phyloP scores from a whole-genome alignment of 192 early-diverging fungal genomes.

The Spizellomyces sp. region DNA sequence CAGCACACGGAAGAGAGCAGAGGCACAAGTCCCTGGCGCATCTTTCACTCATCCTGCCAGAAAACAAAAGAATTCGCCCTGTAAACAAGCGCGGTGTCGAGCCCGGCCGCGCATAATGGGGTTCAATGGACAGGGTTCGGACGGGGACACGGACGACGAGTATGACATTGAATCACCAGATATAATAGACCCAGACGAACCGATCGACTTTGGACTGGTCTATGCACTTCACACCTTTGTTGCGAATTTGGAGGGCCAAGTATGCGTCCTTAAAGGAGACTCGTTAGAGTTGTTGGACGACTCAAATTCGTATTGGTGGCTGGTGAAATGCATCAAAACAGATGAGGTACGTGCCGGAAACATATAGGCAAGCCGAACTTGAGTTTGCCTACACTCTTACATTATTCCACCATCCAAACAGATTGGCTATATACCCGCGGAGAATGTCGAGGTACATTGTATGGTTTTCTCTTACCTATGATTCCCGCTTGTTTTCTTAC shows the following conservation, averaged over 20 bases:
- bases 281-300: slow-evolving; percentile 81
- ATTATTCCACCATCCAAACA: slow-evolving; percentile 14
- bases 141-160: slow-evolving; percentile 3
- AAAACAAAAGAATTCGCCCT: too few relatives aligned
- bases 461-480: slow-evolving; percentile 13
- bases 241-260: slow-evolving; percentile 82
- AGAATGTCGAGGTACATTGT: slow-evolving; percentile 68
- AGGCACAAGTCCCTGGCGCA: too few relatives aligned
- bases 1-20: too few relatives aligned
- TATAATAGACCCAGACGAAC: slow-evolving; percentile 31
- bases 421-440: slow-evolving; percentile 88
- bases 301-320: slow-evolving; percentile 82
- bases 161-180: slow-evolving; percentile 25
- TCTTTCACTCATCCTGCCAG: too few relatives aligned
- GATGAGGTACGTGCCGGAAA: slow-evolving; percentile 48
- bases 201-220: slow-evolving; percentile 75
- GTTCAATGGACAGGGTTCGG: too few relatives aligned
- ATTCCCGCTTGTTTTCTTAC: neutral
- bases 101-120: too few relatives aligned
- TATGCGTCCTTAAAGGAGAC: slow-evolving; percentile 77
- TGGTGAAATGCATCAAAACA: slow-evolving; percentile 62
- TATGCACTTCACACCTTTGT: slow-evolving; percentile 87
- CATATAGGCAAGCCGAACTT: too few relatives aligned
- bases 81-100: too few relatives aligned
- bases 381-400: neutral